Evolutionary conservation across 768 basidiomycete genomes (phyloP).

Genomic region (Suillus plorans): DNA sequence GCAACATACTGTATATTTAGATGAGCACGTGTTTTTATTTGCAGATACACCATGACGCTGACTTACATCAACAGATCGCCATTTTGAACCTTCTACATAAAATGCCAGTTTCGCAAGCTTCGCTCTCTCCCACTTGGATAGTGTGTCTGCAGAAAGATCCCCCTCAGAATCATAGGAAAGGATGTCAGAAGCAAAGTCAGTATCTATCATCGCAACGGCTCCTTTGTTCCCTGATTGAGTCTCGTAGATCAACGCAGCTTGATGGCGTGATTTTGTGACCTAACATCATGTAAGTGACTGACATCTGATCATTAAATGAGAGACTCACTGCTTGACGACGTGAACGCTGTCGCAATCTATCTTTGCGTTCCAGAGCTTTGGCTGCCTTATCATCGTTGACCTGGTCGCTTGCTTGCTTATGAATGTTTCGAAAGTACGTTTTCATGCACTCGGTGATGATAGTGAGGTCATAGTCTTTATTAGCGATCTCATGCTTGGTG

Average conservation of each 20-base stretch:
- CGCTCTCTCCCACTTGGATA: neutral
- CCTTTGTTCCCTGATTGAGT: neutral
- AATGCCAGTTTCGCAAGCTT: neutral
- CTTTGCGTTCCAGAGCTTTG: too few relatives aligned
- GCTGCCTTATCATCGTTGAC: too few relatives aligned
- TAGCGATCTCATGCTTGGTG: too few relatives aligned
- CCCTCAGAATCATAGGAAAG: neutral
- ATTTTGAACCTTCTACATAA: neutral
- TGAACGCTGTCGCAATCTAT: too few relatives aligned
- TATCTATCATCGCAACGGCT: neutral
- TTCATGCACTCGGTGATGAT: too few relatives aligned
- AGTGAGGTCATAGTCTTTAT: too few relatives aligned
- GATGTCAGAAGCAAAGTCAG: neutral
- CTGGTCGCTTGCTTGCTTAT: too few relatives aligned
- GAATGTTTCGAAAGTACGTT: too few relatives aligned
- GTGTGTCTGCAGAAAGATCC: neutral
- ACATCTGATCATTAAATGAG: neutral
- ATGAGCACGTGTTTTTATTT: neutral
- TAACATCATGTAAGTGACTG: neutral
- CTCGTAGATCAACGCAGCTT: neutral
- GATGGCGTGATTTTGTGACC: neutral
- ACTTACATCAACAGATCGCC: neutral
- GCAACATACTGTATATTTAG: neutral
- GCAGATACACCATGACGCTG: neutral
- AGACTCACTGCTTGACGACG: neutral